Conservation (phyloP, 805 yeast species). For the Lachancea cidri region DNA sequence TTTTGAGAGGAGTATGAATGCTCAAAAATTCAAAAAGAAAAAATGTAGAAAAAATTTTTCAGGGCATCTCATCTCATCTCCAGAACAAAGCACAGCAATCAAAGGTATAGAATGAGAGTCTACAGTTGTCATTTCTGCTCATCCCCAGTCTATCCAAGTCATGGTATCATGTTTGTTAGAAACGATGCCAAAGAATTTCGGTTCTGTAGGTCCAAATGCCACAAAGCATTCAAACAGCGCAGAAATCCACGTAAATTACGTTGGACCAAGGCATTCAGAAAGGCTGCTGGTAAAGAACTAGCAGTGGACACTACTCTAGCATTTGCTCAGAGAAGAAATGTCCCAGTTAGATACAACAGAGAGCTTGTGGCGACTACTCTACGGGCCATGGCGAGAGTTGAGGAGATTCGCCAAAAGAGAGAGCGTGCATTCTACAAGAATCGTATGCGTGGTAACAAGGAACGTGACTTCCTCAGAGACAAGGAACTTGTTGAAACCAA, state of each 20-base stretch:
- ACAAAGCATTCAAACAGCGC: conserved; percentile 94
- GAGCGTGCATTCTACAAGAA: conserved; percentile 98
- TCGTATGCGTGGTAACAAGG: conserved; percentile 98
- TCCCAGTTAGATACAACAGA: conserved; percentile 96
- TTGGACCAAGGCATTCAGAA: conserved; percentile 99
- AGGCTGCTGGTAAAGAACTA: conserved; percentile 97
- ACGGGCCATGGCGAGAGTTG: conserved; percentile 92
- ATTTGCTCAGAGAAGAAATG: conserved; percentile 95
- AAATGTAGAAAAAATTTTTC: conserved; percentile 6
- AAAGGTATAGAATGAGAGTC: conserved; percentile 57
- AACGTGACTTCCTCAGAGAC: conserved; percentile 76
- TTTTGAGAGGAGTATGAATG: background rate
- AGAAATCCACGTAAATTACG: conserved; percentile 96
- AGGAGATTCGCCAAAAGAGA: conserved; percentile 92
- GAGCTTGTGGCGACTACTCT: conserved; percentile 91
- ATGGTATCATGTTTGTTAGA: conserved; percentile 96
- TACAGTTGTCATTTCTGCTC: conserved; percentile 95
- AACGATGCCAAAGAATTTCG: conserved; percentile 97
- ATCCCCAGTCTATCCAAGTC: conserved; percentile 90
- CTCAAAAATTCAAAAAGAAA: conserved; percentile 1
- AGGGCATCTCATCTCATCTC: conserved; percentile 19
- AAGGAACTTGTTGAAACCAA: conserved; percentile 81
- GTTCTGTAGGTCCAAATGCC: conserved; percentile 97
- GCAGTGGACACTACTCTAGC: conserved; percentile 96
- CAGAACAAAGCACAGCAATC: background rate